phyloP scores from a whole-genome alignment of 169 alveolate species.

The Cryptosporidium meleagridis region DNA sequence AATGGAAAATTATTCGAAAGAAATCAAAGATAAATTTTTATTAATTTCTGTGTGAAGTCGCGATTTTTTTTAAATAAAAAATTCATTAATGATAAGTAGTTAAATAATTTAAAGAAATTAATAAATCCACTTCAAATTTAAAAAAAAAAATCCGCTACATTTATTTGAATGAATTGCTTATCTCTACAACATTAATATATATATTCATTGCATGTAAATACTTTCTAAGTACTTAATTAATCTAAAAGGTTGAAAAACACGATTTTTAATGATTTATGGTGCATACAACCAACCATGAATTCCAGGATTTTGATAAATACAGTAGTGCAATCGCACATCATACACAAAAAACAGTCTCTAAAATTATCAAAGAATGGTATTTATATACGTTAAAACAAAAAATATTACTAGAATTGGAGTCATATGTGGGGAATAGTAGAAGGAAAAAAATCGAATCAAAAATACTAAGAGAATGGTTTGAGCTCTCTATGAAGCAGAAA shows the following conservation, averaged over 20 bases:
- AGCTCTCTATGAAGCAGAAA: slow-evolving; percentile 12
- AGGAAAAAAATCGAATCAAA: neutral
- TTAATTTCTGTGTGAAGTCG: no score
- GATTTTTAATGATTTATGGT: neutral
- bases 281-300: neutral
- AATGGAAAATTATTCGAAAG: no score
- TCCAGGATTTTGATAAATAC: slow-evolving; percentile 12
- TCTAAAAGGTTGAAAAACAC: neutral
- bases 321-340: slow-evolving; percentile 53
- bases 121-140: no score
- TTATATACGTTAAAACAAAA: slow-evolving; percentile 20
- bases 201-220: no score
- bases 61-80: no score
- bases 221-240: neutral
- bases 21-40: no score
- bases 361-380: slow-evolving; percentile 61
- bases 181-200: no score
- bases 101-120: no score
- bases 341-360: slow-evolving; percentile 43
- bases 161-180: no score
- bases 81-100: neutral
- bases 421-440: slow-evolving; percentile 1
- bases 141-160: no score
- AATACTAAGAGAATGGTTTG: slow-evolving; percentile 41
- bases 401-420: slow-evolving; percentile 20